Percentiles rank a stretch among this genome's conserved stretches.
These are phyloP conservation scores for Corniculantispora saksenae DNA, from an alignment of 2,329 filamentous ascomycete species.

Conservation along the genomic window DNA sequence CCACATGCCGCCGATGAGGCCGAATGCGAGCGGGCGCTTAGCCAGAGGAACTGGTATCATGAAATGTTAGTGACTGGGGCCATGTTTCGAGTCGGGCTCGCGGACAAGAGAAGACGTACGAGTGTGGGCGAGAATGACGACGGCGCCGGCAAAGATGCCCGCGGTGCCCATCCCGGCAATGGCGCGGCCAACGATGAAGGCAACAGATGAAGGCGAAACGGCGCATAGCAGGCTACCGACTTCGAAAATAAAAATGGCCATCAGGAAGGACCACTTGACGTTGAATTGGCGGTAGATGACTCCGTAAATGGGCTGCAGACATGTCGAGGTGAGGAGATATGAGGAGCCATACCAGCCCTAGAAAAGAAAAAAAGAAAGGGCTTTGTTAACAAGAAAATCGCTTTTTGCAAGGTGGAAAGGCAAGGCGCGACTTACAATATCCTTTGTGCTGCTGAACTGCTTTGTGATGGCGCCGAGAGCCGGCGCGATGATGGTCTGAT, in stretches of 20 bases:
- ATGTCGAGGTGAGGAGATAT: constrained; percentile 51
- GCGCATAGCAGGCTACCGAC: constrained; percentile 47
- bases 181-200: constrained; percentile 54
- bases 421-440: constrained; percentile 39
- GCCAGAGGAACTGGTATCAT: constrained; percentile 54
- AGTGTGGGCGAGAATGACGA: constrained; percentile 48
- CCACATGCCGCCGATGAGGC: constrained; percentile 57
- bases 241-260: constrained; percentile 45
- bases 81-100: neutral
- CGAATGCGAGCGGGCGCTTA: constrained; percentile 56
- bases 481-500: constrained; percentile 55
- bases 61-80: constrained; percentile 33
- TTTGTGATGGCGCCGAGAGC: constrained; percentile 54
- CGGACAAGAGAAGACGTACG: constrained; percentile 32
- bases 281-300: constrained; percentile 52
- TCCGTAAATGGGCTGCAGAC: constrained; percentile 52
- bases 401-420: too few relatives aligned
- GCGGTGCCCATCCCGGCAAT: constrained; percentile 54
- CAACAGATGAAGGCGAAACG: constrained; percentile 45
- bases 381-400: too few relatives aligned
- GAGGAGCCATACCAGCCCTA: constrained; percentile 53
- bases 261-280: constrained; percentile 48
- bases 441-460: constrained; percentile 45
- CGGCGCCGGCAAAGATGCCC: constrained; percentile 51
- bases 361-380: too few relatives aligned